Evolutionary conservation across 2,329 filamentous ascomycete genomes (phyloP), one percentile per base, ranked within the genome.

Genomic region (Davidsoniella neocaledoniae): DNA sequence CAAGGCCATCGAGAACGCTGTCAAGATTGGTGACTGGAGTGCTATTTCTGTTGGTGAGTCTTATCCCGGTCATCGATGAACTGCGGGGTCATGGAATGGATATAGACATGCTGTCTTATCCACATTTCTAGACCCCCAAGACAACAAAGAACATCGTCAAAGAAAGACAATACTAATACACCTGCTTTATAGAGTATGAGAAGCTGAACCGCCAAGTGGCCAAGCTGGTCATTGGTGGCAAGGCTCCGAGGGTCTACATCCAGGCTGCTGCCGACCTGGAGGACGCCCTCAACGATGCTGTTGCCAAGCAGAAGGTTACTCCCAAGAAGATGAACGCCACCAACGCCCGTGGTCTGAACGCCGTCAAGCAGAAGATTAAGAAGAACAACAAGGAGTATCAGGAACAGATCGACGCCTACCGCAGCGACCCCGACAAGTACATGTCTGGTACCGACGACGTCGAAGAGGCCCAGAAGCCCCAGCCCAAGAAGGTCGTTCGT

Each of bases 301-400:
- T 94, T 56, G 79, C 87, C 60, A 95, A 95, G 76, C 86, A 94
- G 64, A 98, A 98, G 73, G 84, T 93, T 58, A 84, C 85, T 2
- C 79, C 82, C 55, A 95, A 95, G 79, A 96, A 95, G 76, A 94
- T 96, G 88, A 98, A 94, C 70, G 87, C 88, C 55, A 91, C 82
- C 62, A 93, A 90, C 63, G 83, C 87, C 57, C 86, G 87, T 68
- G 87, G 88, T 61, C 77, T 98, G 61, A 98, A 96, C 66, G 86
- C 88, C 55, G 85, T 96, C 62, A 94, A 95, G 71, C 91, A 98
- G 67, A 88, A 88, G 70, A 86, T 98, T 72, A 88, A 90, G 78
- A 96, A 95, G 77, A 90, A 90, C 70, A 94, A 90, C 75, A 93
- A 94, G 70, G 90, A 96, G 56, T 90, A 90, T 68, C 78, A 86